These are phyloP conservation scores for Cordia subcordata DNA, from an alignment of 257 asterid genomes.

Conservation along the genomic window DNA sequence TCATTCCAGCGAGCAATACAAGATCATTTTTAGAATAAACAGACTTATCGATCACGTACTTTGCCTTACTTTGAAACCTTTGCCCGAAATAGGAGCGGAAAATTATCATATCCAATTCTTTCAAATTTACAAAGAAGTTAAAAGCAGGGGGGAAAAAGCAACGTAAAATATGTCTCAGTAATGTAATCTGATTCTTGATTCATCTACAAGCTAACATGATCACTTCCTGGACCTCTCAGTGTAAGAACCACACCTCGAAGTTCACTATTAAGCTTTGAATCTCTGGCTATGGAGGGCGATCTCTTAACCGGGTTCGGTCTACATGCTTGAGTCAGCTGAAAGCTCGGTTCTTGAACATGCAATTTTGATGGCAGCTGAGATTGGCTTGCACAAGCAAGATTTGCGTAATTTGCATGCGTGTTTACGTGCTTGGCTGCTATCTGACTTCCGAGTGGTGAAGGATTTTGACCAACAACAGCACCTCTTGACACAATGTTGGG, in stretches of 20 bases:
- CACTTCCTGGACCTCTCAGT: conserved; percentile 74
- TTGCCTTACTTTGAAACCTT: too few species aligned
- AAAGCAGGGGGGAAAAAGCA: not conserved
- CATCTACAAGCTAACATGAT: conserved; percentile 25
- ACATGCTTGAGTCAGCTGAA: conserved; percentile 31
- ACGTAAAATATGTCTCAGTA: too few species aligned
- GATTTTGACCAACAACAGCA: conserved; percentile 29
- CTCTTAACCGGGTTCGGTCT: conserved; percentile 27
- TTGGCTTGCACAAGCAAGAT: conserved; percentile 28
- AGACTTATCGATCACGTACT: too few species aligned
- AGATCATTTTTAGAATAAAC: too few species aligned
- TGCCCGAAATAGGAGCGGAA: too few species aligned
- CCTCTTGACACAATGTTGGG: conserved; percentile 46
- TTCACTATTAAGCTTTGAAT: conserved; percentile 41
- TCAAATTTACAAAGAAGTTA: conserved; percentile 19
- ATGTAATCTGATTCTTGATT: not conserved
- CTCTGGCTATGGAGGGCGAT: conserved; percentile 18
- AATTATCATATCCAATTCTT: conserved; percentile 1
- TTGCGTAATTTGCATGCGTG: conserved; percentile 16
- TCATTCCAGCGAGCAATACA: too few species aligned
- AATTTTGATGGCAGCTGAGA: conserved; percentile 28
- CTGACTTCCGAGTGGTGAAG: conserved; percentile 19
- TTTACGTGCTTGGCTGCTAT: conserved; percentile 7
- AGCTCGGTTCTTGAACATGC: conserved; percentile 19
- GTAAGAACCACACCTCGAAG: conserved; percentile 77